Conservation (phyloP, 2,329 filamentous ascomycete genomes). For the Fusarium sp. region DNA sequence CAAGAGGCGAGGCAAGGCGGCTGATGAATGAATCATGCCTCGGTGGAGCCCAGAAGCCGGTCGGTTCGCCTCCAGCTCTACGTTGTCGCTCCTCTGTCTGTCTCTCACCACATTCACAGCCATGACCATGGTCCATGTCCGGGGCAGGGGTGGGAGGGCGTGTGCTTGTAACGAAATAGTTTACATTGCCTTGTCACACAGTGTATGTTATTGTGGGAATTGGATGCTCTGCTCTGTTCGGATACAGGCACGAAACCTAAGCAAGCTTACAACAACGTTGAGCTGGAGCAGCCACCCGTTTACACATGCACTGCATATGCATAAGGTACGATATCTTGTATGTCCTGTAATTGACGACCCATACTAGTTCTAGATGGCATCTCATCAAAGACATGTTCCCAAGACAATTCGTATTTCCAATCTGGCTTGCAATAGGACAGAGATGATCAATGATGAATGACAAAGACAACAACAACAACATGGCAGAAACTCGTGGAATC, state of each 20-base stretch:
- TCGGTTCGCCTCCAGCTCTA: conserved; percentile 44
- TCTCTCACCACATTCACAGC: conserved; percentile 31
- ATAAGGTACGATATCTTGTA: conserved; percentile 15
- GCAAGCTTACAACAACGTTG: conserved; percentile 25
- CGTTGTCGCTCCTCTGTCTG: conserved; percentile 3
- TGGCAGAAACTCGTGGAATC: conserved; percentile 40
- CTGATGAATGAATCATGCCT: conserved; percentile 49
- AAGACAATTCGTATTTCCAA: conserved; percentile 3
- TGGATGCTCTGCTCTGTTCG: conserved; percentile 6
- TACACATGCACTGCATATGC: conserved; percentile 29
- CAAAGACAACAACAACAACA: conserved; percentile 22
- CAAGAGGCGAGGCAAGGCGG: conserved; percentile 37
- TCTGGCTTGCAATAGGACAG: neutral
- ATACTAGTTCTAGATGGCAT: neutral
- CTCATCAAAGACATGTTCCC: neutral
- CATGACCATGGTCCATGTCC: conserved; percentile 13
- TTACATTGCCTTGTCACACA: conserved; percentile 34
- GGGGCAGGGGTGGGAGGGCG: conserved; percentile 23
- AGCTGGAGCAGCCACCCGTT: conserved; percentile 14
- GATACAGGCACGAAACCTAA: conserved; percentile 22
- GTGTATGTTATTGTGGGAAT: conserved; percentile 25
- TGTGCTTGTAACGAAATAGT: conserved; percentile 18
- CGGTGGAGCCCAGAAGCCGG: conserved; percentile 41
- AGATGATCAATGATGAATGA: conserved; percentile 5
- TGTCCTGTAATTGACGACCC: neutral